Evolutionary conservation across 2,329 filamentous ascomycete genomes (phyloP), one percentile per base, ranked within the genome.

Genomic region (Sodiomyces alkalinus): DNA sequence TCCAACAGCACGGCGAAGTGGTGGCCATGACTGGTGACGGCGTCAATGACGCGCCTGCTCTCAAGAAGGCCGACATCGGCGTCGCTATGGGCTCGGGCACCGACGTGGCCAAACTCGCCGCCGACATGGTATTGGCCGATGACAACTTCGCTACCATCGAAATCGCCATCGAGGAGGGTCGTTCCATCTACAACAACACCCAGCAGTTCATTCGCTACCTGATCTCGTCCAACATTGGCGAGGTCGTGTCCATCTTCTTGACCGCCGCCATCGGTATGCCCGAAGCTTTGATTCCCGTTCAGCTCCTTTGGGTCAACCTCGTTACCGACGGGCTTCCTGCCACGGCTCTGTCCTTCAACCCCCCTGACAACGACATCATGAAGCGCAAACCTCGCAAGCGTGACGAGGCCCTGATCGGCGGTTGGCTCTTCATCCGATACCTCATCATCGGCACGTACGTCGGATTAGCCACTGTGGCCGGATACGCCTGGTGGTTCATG

Each of bases 401-500:
- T 33, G 85, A 94, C 44, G 92, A 98, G 56, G 62, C 80, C 6
- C 76, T 98, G 28, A 87, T 98, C 29, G 77, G 82, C 24, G 85
- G 86, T 34, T 98, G 90, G 90, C 61, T 98, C 21, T 94, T 98
- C 62, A 85, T 96, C 68, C 76, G 90, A 29, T 98, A 98, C 56
- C 74, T 98, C 63, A 76, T 96, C 27, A 90, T 98, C 43, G 90
- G 90, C 36, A 83, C 74, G 7, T 98, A 98, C 39, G 90, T 98
- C 33, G 90, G 90, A 48, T 64, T 83, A 22, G 90, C 90, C 30
- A 98, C 90, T 4, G 92, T 98, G 13, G 85, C 79, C 46, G 90
- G 92, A 25, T 98, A 98, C 49, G 87, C 83, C n/a, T 98, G 90
- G 90, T 98, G 85, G 82, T 98, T 96, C 64, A 86, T 98, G 79